Conservation (phyloP, 805 yeast species). For the Torulaspora franciscae region DNA sequence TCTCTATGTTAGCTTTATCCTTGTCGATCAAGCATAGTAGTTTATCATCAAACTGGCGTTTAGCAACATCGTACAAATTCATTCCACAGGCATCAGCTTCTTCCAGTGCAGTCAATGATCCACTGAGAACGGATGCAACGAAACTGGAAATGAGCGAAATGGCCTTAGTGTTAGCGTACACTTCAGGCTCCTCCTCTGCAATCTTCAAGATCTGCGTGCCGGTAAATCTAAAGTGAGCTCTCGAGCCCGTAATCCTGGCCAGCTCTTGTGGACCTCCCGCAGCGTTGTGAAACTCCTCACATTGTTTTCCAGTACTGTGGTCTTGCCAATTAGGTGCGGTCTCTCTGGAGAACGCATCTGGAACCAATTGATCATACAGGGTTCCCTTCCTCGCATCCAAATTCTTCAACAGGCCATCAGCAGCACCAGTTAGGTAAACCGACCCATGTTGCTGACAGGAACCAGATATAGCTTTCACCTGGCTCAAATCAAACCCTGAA, state of each 20-base stretch:
- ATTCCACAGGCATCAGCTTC: slow-evolving; percentile 90
- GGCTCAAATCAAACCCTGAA: slow-evolving; percentile 51
- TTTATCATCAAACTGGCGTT: slow-evolving; percentile 50
- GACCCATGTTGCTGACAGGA: slow-evolving; percentile 94
- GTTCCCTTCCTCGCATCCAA: slow-evolving; percentile 34
- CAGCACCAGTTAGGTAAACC: slow-evolving; percentile 64
- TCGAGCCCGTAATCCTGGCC: slow-evolving; percentile 73
- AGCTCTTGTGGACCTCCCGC: slow-evolving; percentile 55
- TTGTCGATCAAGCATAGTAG: slow-evolving; percentile 43
- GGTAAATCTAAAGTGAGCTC: slow-evolving; percentile 84
- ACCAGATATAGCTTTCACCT: slow-evolving; percentile 68
- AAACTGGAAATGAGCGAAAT: slow-evolving; percentile 78
- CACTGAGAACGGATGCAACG: slow-evolving; percentile 64
- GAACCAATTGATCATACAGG: slow-evolving; percentile 46
- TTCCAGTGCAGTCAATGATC: slow-evolving; percentile 60
- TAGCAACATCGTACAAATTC: slow-evolving; percentile 74
- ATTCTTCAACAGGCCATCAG: slow-evolving; percentile 38
- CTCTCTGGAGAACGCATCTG: slow-evolving; percentile 53
- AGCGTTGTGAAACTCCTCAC: slow-evolving; percentile 52
- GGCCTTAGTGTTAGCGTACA: slow-evolving; percentile 52
- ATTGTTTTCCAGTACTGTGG: slow-evolving; percentile 74
- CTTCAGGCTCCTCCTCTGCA: slow-evolving; percentile 45
- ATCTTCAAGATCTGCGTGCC: slow-evolving; percentile 87
- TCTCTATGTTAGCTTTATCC: slow-evolving; percentile 28
- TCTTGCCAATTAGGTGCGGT: slow-evolving; percentile 94